These are phyloP conservation scores for Leishmania gerbilli DNA, from an alignment of 208 protist genomes.

Conservation along the genomic window DNA sequence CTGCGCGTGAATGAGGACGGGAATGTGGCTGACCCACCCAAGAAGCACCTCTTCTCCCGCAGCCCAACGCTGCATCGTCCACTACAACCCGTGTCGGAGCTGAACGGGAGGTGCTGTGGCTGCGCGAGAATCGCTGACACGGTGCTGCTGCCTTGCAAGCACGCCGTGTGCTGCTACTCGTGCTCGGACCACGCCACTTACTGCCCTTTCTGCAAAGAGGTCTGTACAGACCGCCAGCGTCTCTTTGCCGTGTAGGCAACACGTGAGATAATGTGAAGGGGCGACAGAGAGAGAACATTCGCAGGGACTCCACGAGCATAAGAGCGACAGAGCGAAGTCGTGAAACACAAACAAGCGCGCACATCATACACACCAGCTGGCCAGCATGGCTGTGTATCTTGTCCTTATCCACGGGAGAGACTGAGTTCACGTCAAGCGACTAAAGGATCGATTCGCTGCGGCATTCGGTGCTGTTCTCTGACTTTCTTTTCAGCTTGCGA, in stretches of 20 bases:
- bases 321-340: background rate
- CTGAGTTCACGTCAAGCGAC: background rate
- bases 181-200: slow-evolving; percentile 41
- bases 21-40: slow-evolving; percentile 4
- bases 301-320: background rate
- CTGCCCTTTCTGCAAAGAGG: slow-evolving; percentile 53
- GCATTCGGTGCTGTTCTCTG: background rate
- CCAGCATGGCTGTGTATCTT: background rate
- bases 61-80: slow-evolving; percentile 7
- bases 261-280: background rate
- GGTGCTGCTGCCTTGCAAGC: slow-evolving; percentile 52
- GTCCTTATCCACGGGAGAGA: background rate
- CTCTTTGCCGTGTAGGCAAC: slow-evolving; percentile 35
- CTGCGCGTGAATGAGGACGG: slow-evolving; percentile 35
- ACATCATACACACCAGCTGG: background rate
- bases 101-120: slow-evolving; percentile 55
- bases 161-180: slow-evolving; percentile 52
- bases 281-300: background rate
- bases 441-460: background rate
- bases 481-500: background rate
- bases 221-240: slow-evolving; percentile 32
- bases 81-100: slow-evolving; percentile 36
- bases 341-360: background rate
- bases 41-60: slow-evolving; percentile 23
- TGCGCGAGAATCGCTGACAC: slow-evolving; percentile 46